These are phyloP conservation scores for Kluyveromyces sp. DNA, from an alignment of 1,139 yeast species.

Conservation along the genomic window DNA sequence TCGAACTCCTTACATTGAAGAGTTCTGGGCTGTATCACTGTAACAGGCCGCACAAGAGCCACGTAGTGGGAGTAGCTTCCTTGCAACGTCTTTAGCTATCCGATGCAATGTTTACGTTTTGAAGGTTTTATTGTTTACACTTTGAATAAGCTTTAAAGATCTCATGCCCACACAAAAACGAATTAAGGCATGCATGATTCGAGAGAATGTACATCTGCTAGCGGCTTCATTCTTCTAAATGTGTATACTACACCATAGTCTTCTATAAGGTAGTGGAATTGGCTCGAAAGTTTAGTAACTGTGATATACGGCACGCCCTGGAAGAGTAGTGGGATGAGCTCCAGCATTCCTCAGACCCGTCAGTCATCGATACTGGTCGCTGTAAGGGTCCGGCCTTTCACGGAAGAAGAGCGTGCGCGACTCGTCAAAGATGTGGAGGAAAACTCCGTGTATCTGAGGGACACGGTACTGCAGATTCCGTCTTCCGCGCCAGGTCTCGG, in stretches of 20 bases:
- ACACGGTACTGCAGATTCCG: conserved; percentile 20
- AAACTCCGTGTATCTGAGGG: conserved; percentile 16
- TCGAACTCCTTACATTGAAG: too few relatives aligned
- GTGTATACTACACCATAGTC: too few relatives aligned
- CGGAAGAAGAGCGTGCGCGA: conserved; percentile 46
- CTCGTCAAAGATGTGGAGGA: conserved; percentile 36
- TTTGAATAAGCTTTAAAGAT: not conserved
- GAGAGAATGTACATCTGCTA: too few relatives aligned
- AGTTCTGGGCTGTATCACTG: too few relatives aligned
- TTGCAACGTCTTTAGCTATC: too few relatives aligned
- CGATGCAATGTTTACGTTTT: not conserved
- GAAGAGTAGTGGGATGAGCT: too few relatives aligned
- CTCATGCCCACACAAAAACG: not conserved
- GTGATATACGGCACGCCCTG: too few relatives aligned
- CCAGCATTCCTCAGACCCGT: conserved; percentile 27
- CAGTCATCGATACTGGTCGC: conserved; percentile 73
- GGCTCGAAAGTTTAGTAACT: too few relatives aligned
- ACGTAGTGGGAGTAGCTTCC: too few relatives aligned
- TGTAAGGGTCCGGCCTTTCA: conserved; percentile 82
- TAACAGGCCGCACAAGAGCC: too few relatives aligned
- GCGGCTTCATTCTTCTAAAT: too few relatives aligned
- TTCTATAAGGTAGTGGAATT: not conserved
- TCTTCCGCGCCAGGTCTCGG: conserved; percentile 6
- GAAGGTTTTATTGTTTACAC: not conserved
- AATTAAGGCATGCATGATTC: too few relatives aligned